Percentiles rank a stretch among this genome's conserved stretches.
Evolutionary conservation across 1,139 yeast genomes (phyloP).

Genomic region (Nadsonia starkeyi-henricii): DNA sequence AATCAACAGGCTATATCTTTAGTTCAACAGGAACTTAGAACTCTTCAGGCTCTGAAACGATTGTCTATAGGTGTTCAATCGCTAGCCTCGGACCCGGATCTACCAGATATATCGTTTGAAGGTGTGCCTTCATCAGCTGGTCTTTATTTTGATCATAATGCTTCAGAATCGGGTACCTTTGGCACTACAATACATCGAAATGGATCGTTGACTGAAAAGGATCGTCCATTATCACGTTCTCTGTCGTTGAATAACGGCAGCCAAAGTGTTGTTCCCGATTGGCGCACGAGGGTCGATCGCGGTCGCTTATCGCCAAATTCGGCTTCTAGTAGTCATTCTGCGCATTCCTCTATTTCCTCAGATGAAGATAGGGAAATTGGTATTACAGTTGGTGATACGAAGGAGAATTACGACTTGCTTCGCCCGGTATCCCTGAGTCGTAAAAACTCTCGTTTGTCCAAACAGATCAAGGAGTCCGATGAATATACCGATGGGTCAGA

Average conservation of each 20-base stretch:
- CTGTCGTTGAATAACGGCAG: constrained; percentile 21
- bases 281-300: constrained; percentile 63
- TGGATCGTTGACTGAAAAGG: constrained; percentile 1
- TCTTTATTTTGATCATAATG: constrained; percentile 5
- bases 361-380: not conserved
- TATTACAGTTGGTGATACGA: not conserved
- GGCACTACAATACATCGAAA: not conserved
- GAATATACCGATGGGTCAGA: constrained; percentile 29
- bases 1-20: constrained; percentile 13
- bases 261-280: constrained; percentile 73
- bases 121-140: constrained; percentile 12
- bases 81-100: constrained; percentile 30
- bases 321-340: not conserved
- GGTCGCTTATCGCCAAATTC: constrained; percentile 13
- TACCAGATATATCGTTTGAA: no score
- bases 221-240: not conserved
- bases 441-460: constrained; percentile 25
- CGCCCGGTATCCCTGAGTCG: constrained; percentile 11
- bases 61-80: constrained; percentile 31
- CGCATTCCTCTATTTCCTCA: not conserved
- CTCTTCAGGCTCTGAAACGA: constrained; percentile 33
- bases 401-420: no score
- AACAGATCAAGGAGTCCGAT: constrained; percentile 23
- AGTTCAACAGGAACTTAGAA: constrained; percentile 36
- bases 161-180: constrained; percentile 4